phyloP scores from a whole-genome alignment of 345 rosid genomes.

The Combretum micranthum region DNA sequence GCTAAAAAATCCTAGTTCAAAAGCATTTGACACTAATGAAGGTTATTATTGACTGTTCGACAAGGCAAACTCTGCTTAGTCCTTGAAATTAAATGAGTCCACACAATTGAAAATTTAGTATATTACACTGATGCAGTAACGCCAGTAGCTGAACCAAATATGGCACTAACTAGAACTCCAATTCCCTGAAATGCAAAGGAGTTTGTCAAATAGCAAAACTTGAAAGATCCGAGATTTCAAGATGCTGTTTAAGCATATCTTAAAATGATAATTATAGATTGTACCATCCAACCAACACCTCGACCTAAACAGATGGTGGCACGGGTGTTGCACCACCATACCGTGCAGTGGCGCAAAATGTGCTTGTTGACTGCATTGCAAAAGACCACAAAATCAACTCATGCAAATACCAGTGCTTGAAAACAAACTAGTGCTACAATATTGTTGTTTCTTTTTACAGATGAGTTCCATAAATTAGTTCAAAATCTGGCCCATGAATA shows the following conservation, averaged over 20 bases:
- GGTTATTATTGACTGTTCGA: too few species aligned
- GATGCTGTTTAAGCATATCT: too few species aligned
- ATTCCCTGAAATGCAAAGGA: constrained; percentile 40
- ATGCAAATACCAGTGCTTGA: not conserved
- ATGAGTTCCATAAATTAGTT: too few species aligned
- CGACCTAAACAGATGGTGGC: constrained; percentile 66
- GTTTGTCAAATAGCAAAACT: constrained; percentile 4
- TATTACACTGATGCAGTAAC: constrained; percentile 58
- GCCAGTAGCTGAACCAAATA: constrained; percentile 52
- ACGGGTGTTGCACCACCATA: constrained; percentile 66
- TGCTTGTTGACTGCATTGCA: constrained; percentile 44
- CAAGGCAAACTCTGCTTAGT: too few species aligned
- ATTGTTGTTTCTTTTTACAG: too few species aligned
- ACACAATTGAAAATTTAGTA: constrained; percentile 6
- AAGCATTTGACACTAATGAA: too few species aligned
- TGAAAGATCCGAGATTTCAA: not conserved
- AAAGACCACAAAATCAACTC: not conserved
- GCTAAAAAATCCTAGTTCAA: too few species aligned
- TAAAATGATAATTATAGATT: not conserved
- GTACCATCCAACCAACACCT: constrained; percentile 64
- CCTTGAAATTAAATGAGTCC: not conserved
- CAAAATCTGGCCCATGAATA: too few species aligned
- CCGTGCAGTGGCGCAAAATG: constrained; percentile 62
- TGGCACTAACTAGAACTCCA: constrained; percentile 46
- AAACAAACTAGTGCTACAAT: too few species aligned